Evolutionary conservation across 176 grass and related monocot genomes (phyloP), one percentile per base, ranked within the genome.

Genomic region (Zea luxurians): DNA sequence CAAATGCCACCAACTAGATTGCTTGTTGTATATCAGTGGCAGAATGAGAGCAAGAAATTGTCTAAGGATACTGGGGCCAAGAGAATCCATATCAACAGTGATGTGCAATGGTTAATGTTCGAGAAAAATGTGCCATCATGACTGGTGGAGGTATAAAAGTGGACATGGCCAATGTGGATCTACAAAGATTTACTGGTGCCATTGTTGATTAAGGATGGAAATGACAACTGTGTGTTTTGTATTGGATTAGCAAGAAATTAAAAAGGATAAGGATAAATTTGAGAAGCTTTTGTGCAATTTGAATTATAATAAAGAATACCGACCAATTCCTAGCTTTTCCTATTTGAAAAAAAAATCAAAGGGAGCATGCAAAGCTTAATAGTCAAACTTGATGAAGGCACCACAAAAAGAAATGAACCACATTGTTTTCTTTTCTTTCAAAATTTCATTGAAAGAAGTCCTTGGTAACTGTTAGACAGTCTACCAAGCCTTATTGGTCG

Each of bases 251-350:
- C 63, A 65, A 40, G 37, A 65, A 37, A 68, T 10, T 8, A n/a
- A 46, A 46, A 61, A 4, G 10, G 21, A 2, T 4, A 46, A 44
- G 9, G 66, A 12, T 9, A 35, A 48, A 10, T 62, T 35, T 48
- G 18, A n/a, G 67, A 11, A 21, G 10, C 34, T 35, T 70, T 34
- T 70, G 67, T 70, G 48, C 21, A 45, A 77, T 64, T 63, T 49
- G 49, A 8, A 8, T 52, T 52, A 13, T 48, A 77, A 47, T 13
- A 49, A 47, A 75, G 11, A 61, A 45, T 41, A 4, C 17, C 64
- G 27, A 40, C 16, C 61, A 52, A 41, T 52, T 16, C 8, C 40
- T 49, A 66, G 16, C 13, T 52, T 52, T 36, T 15, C 13, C 3
- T 18, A 52, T 50, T 71, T 52, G 4, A 42, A 20, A 16, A 5